Evolutionary conservation across 306 rosid species (phyloP), one percentile per base, ranked within the genome.

Genomic region (Fragaria nilgerrensis): DNA sequence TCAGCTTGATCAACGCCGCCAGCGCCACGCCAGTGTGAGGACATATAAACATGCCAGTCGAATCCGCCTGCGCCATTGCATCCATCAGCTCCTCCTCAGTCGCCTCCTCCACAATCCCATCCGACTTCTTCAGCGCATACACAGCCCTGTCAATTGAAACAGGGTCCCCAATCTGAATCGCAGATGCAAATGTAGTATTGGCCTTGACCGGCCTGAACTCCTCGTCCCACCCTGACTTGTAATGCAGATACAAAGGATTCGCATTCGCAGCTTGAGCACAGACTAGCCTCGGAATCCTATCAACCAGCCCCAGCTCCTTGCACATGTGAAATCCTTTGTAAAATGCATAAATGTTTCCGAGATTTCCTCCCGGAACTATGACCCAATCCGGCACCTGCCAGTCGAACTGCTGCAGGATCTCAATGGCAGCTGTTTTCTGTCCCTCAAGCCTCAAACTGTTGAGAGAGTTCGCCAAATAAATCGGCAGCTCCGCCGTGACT

Each of bases 331-430:
- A 92, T 29, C 96, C 97, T 84, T 92, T 90, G 70, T 92, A 90
- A 67, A 92, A 92, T 7, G 97, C 97, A 86, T 92, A 92, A 5
- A 92, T 92, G 32, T 92, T 92, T 1, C 97, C 96, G 17, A 92
- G 83, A 68, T 92, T 90, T 0, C 97, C 97, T 22, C 97, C 94
- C 0, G 97, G 96, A 0, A 92, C 89, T 68, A 92, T 87, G 47
- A 92, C 92, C 97, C 96, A 92, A 82, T 92, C 97, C 36, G 96
- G 97, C 4, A 92, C 96, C 73, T 89, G 79, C 96, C 96, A 92
- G 86, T 92, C 91, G 73, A 89, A 92, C 81, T 92, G 97, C 75
- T 92, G 97, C 80, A 92, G 67, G 55, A 92, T 92, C 89, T 92
- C 97, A 61, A 92, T 86, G 0, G 96, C 97, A 3, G 96, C 96